phyloP scores from a whole-genome alignment of 495 filamentous ascomycete species.

The Aspergillus sparsus region DNA sequence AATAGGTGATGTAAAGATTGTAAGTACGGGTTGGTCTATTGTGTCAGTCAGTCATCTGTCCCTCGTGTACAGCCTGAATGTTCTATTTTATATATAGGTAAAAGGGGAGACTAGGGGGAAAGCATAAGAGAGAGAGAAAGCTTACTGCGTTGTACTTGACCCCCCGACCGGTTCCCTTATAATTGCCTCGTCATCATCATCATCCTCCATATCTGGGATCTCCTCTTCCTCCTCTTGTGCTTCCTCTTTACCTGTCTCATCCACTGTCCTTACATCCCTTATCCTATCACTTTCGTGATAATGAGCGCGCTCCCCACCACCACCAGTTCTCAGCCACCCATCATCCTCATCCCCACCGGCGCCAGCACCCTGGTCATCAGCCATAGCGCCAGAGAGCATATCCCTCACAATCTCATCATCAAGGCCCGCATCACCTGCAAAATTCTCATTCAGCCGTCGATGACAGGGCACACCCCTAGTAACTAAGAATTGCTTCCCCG shows the following conservation, averaged over 20 bases:
- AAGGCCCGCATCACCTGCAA: conserved; percentile 80
- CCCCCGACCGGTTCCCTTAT: conserved; percentile 70
- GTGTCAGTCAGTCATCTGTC: neutral
- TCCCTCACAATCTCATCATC: conserved; percentile 84
- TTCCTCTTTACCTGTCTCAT: conserved; percentile 76
- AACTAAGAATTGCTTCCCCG: conserved; percentile 92
- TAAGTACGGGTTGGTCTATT: conserved; percentile 83
- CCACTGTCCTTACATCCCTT: conserved; percentile 80
- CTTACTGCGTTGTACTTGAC: conserved; percentile 68
- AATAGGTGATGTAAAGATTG: conserved; percentile 96
- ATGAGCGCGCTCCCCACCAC: conserved; percentile 33
- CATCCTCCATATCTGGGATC: conserved; percentile 98
- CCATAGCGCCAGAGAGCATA: conserved; percentile 61
- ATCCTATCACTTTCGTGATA: conserved; percentile 63
- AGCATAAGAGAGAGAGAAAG: conserved; percentile 20
- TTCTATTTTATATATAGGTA: neutral
- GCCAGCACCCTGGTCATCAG: conserved; percentile 47
- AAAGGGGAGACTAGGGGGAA: neutral
- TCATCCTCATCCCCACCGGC: conserved; percentile 67
- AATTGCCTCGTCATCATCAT: conserved; percentile 97
- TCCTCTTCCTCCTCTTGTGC: conserved; percentile 81
- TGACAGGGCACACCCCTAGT: conserved; percentile 93
- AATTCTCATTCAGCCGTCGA: conserved; percentile 87
- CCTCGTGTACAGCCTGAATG: neutral
- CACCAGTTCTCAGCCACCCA: conserved; percentile 89